Percentiles rank a stretch among this genome's conserved stretches.
phyloP scores from a whole-genome alignment of 1,139 yeast species.

The Blastobotrys malaysiensis region DNA sequence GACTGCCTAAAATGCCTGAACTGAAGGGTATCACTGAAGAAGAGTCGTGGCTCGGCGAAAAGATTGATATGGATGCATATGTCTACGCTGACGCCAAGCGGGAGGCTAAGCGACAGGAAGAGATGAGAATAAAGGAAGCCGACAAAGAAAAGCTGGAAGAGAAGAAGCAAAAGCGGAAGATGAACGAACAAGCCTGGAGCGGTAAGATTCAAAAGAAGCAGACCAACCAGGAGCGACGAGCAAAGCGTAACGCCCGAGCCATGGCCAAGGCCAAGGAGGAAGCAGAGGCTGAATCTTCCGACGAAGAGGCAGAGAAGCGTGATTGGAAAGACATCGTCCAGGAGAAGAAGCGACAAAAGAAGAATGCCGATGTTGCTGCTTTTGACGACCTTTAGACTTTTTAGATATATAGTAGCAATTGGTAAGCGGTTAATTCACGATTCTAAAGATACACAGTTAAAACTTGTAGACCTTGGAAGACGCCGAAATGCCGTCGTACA shows the following conservation, averaged over 20 bases:
- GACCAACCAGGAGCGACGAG: slow-evolving; percentile 55
- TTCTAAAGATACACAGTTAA: slow-evolving; percentile 15
- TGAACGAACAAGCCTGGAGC: slow-evolving; percentile 77
- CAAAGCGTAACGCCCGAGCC: slow-evolving; percentile 57
- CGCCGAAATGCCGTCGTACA: slow-evolving; percentile 62
- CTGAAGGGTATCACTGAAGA: slow-evolving; percentile 46
- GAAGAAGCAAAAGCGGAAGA: slow-evolving; percentile 49
- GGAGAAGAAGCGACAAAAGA: slow-evolving; percentile 54
- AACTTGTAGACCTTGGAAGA: slow-evolving; percentile 48
- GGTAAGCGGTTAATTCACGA: neutral
- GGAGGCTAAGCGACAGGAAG: slow-evolving; percentile 59
- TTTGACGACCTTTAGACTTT: slow-evolving; percentile 61
- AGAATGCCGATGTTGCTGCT: slow-evolving; percentile 43
- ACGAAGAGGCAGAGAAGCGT: slow-evolving; percentile 47
- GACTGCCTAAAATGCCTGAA: slow-evolving; percentile 96
- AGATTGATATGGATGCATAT: slow-evolving; percentile 57
- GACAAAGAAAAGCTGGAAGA: slow-evolving; percentile 40
- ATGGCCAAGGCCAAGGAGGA: slow-evolving; percentile 40
- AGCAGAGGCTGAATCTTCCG: slow-evolving; percentile 32
- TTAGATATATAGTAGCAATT: neutral
- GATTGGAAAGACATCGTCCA: slow-evolving; percentile 90
- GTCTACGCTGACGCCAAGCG: slow-evolving; percentile 58
- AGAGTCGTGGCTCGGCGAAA: slow-evolving; percentile 65
- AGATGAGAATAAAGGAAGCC: slow-evolving; percentile 39
- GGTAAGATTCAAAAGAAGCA: slow-evolving; percentile 61